Evolutionary conservation across 805 yeast species (phyloP).

Genomic region (Starmerella scarabaei): DNA sequence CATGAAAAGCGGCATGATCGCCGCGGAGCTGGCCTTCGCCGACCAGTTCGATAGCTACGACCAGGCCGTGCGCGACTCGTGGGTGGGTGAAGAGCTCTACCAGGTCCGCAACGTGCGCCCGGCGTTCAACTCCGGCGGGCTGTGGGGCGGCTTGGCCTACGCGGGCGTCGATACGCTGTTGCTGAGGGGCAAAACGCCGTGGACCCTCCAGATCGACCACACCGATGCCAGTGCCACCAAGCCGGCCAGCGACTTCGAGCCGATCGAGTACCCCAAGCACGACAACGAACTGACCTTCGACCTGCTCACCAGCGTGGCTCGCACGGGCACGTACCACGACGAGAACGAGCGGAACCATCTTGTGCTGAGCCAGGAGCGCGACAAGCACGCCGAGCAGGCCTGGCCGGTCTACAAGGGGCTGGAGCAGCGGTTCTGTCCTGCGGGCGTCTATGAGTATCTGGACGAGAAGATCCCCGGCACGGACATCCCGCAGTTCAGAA

Average conservation of each 20-base stretch:
- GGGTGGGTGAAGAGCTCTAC: constrained; percentile 75
- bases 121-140: constrained; percentile 44
- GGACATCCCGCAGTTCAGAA: constrained; percentile 57
- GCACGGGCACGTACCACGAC: constrained; percentile 93
- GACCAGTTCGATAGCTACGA: constrained; percentile 46
- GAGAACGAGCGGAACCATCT: constrained; percentile 89
- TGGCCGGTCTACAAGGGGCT: constrained; percentile 75
- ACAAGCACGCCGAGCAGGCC: constrained; percentile 51
- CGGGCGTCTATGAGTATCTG: constrained; percentile 93
- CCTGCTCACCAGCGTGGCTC: constrained; percentile 80
- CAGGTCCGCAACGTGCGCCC: constrained; percentile 88
- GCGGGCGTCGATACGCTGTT: constrained; percentile 75
- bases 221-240: constrained; percentile 65
- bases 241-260: constrained; percentile 49
- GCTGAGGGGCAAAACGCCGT: constrained; percentile 68
- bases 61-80: constrained; percentile 52
- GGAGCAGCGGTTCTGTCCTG: constrained; percentile 91
- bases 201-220: constrained; percentile 60
- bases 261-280: constrained; percentile 87
- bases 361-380: constrained; percentile 29
- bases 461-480: constrained; percentile 46
- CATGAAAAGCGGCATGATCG: constrained; percentile 87
- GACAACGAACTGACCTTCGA: constrained; percentile 90
- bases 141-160: constrained; percentile 67
- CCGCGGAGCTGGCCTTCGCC: constrained; percentile 60